phyloP scores from a whole-genome alignment of 176 grass and related monocot genomes.

The Carex littledalei region DNA sequence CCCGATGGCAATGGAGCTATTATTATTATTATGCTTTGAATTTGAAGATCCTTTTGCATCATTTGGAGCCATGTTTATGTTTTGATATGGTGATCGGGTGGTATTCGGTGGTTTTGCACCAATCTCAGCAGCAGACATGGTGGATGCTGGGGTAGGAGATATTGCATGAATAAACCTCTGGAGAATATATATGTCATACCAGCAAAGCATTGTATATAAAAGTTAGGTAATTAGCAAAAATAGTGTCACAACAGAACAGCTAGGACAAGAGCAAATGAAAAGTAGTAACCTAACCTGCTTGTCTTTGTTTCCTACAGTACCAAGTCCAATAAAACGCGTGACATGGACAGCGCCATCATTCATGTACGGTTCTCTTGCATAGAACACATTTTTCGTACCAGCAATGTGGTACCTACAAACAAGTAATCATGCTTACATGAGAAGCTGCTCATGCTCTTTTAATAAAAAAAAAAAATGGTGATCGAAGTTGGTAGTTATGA shows the following conservation, averaged over 20 bases:
- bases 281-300: conserved; percentile 61
- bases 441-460: neutral
- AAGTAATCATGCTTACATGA: neutral
- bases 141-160: conserved; percentile 92
- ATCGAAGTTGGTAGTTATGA: neutral
- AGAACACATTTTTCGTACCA: conserved; percentile 81
- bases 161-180: conserved; percentile 99
- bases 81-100: conserved; percentile 64
- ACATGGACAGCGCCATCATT: conserved; percentile 67
- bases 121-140: conserved; percentile 74
- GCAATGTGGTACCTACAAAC: conserved; percentile 82
- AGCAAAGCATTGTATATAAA: neutral
- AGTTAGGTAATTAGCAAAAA: neutral
- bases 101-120: conserved; percentile 58
- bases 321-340: conserved; percentile 92
- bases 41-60: conserved; percentile 54
- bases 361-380: conserved; percentile 71
- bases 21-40: conserved; percentile 31
- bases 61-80: conserved; percentile 26
- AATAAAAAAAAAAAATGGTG: neutral
- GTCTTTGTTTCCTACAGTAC: conserved; percentile 85
- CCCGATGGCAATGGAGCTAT: conserved; percentile 25
- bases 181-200: conserved; percentile 35
- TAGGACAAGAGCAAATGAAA: conserved; percentile 3
- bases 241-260: neutral